A percentile compares a stretch with the other conserved stretches of the same genome.
phyloP scores from a whole-genome alignment of 1,139 yeast species.

The Suhomyces coccinellae region DNA sequence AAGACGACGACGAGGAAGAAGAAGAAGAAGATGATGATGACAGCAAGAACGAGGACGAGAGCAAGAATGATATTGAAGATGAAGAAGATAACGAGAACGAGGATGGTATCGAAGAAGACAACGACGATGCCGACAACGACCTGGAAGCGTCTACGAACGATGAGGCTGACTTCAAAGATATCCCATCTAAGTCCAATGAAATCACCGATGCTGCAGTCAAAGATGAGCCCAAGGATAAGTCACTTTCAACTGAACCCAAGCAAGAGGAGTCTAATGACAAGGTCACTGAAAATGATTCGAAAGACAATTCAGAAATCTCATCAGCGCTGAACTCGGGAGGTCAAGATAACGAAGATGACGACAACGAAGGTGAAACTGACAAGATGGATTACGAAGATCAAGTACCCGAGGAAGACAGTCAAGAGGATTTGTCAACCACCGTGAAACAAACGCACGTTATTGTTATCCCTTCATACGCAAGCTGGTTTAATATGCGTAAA shows the following conservation, averaged over 20 bases:
- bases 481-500: slow-evolving; percentile 81
- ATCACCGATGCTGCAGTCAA: not conserved
- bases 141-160: slow-evolving; percentile 11
- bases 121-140: slow-evolving; percentile 1
- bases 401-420: slow-evolving; percentile 1
- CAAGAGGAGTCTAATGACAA: not conserved
- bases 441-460: slow-evolving; percentile 77
- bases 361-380: not conserved
- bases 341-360: not conserved
- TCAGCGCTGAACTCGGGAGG: not conserved
- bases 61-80: not conserved
- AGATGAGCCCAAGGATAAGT: slow-evolving; percentile 1
- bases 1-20: not conserved
- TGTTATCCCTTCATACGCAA: slow-evolving; percentile 88
- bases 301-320: not conserved
- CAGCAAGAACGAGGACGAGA: not conserved
- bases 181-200: not conserved
- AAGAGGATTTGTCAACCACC: slow-evolving; percentile 9
- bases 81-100: slow-evolving; percentile 4
- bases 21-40: not conserved
- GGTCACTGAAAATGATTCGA: not conserved
- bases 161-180: slow-evolving; percentile 2
- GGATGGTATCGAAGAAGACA: slow-evolving; percentile 3
- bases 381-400: slow-evolving; percentile 2
- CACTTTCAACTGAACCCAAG: not conserved